Conservation (phyloP, 345 rosid species). For the Citrus glauca region DNA sequence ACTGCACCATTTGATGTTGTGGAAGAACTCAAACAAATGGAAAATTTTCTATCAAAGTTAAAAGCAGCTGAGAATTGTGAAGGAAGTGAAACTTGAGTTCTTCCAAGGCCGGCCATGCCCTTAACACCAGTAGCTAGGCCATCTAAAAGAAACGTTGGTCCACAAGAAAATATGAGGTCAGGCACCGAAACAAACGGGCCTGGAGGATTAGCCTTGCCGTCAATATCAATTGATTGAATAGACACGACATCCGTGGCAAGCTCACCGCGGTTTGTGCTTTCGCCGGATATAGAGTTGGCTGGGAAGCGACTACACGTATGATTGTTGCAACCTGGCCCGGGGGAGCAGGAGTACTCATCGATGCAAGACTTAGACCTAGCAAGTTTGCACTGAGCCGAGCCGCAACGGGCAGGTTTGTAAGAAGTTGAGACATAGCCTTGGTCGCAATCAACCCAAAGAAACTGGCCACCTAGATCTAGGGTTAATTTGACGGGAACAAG, state of each 20-base stretch:
- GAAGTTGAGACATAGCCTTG: slow-evolving; percentile 37
- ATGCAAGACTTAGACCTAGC: slow-evolving; percentile 8
- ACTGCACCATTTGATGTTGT: slow-evolving; percentile 24
- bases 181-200: slow-evolving; percentile 29
- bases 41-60: slow-evolving; percentile 23
- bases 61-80: slow-evolving; percentile 27
- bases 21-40: slow-evolving; percentile 29
- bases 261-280: no score
- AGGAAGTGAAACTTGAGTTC: slow-evolving; percentile 26
- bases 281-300: slow-evolving; percentile 19
- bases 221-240: slow-evolving; percentile 25
- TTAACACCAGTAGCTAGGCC: slow-evolving; percentile 29
- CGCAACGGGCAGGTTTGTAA: slow-evolving; percentile 24
- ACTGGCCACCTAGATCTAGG: slow-evolving; percentile 43
- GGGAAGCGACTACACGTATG: slow-evolving; percentile 33
- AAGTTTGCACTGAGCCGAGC: slow-evolving; percentile 34
- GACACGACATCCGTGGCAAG: slow-evolving; percentile 26
- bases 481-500: slow-evolving; percentile 12
- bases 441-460: slow-evolving; percentile 45
- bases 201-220: slow-evolving; percentile 33
- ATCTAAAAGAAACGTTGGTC: slow-evolving; percentile 3
- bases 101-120: slow-evolving; percentile 41
- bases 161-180: slow-evolving; percentile 32
- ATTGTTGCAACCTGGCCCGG: background rate
- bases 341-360: background rate